A percentile compares a stretch with the other conserved stretches of the same genome.
These are phyloP conservation scores for Glomus cerebriforme DNA, from an alignment of 192 early-diverging fungal genomes.

Conservation along the genomic window DNA sequence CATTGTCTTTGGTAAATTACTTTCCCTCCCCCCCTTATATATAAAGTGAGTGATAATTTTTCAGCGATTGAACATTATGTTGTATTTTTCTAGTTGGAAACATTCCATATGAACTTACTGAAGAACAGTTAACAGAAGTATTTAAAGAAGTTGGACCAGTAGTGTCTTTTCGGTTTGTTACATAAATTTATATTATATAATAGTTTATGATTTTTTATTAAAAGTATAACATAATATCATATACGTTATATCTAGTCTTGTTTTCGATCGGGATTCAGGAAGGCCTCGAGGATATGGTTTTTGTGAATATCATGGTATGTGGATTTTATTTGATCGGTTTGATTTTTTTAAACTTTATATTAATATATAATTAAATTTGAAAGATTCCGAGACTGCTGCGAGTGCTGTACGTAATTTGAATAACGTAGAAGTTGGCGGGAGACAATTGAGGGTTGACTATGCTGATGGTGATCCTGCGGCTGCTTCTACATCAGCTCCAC, in stretches of 20 bases:
- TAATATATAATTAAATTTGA: slow-evolving; percentile 8
- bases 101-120: slow-evolving; percentile 88
- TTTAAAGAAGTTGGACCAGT: slow-evolving; percentile 93
- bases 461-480: slow-evolving; percentile 74
- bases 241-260: slow-evolving; percentile 59
- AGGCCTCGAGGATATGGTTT: slow-evolving; percentile 95
- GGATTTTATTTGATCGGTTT: not conserved
- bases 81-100: slow-evolving; percentile 60
- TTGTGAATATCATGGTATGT: slow-evolving; percentile 79
- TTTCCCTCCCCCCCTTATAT: not conserved
- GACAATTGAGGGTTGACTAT: slow-evolving; percentile 89
- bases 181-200: not conserved
- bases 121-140: slow-evolving; percentile 89
- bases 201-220: too few species aligned
- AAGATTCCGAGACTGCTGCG: slow-evolving; percentile 87
- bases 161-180: slow-evolving; percentile 62
- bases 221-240: not conserved
- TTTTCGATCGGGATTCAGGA: slow-evolving; percentile 88
- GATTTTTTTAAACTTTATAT: slow-evolving; percentile 24
- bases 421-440: slow-evolving; percentile 85
- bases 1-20: slow-evolving; percentile 43
- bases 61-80: not conserved
- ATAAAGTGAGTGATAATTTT: not conserved
- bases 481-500: slow-evolving; percentile 9
- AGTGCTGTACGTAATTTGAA: slow-evolving; percentile 94